phyloP scores from a whole-genome alignment of 2,329 filamentous ascomycete species.

The Nothomitra cinnamomea region DNA sequence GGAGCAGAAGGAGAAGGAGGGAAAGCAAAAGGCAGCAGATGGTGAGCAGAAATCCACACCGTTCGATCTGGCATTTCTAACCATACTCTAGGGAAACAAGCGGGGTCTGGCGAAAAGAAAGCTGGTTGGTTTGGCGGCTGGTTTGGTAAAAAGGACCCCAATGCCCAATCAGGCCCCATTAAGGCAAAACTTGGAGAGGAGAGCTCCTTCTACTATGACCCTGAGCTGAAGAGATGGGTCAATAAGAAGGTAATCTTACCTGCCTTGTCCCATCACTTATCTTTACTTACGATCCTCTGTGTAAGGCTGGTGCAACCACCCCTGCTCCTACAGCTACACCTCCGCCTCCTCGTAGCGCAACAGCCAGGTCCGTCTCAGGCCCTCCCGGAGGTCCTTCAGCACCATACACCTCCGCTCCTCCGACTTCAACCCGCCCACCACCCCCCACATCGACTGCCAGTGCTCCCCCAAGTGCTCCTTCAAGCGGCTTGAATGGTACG shows the following conservation, averaged over 20 bases:
- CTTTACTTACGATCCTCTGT: background rate
- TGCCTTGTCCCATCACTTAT: conserved; percentile 26
- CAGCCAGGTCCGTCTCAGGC: conserved; percentile 28
- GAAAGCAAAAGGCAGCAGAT: conserved; percentile 62
- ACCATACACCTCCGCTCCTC: conserved; percentile 7
- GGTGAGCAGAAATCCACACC: conserved; percentile 25
- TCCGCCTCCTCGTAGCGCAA: conserved; percentile 53
- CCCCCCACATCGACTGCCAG: conserved; percentile 10
- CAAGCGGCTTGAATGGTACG: conserved; percentile 12
- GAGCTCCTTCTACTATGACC: conserved; percentile 84
- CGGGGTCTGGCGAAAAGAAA: conserved; percentile 29
- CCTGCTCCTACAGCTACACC: conserved; percentile 58
- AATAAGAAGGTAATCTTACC: conserved; percentile 74
- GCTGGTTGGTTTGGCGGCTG: conserved; percentile 68
- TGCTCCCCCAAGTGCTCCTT: conserved; percentile 12
- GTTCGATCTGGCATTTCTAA: background rate
- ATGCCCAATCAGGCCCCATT: conserved; percentile 46
- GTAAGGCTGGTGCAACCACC: conserved; percentile 32
- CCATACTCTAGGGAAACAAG: conserved; percentile 39
- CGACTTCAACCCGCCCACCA: background rate
- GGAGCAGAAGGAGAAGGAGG: conserved; percentile 56
- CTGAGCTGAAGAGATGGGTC: conserved; percentile 93
- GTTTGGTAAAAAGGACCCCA: conserved; percentile 53
- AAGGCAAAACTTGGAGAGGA: conserved; percentile 87
- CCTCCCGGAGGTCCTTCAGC: conserved; percentile 3